These are phyloP conservation scores for Russula sp. DNA, from an alignment of 768 basidiomycete genomes.

Conservation along the genomic window DNA sequence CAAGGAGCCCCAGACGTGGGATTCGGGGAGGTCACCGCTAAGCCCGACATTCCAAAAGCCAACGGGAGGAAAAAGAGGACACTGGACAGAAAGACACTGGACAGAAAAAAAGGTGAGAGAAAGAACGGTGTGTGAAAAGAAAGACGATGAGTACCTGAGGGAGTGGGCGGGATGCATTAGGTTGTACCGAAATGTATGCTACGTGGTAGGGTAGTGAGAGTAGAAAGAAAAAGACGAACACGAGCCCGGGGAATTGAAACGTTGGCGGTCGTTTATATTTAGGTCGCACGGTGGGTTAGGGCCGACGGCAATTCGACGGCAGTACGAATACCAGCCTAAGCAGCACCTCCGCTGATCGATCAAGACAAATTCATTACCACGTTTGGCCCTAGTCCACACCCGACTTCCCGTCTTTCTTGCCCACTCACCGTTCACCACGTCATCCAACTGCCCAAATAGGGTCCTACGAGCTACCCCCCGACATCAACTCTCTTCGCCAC, in stretches of 20 bases:
- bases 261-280: not conserved
- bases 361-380: no score
- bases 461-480: not conserved
- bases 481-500: not conserved
- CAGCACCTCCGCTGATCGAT: no score
- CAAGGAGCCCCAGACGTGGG: slow-evolving; percentile 17
- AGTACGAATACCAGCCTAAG: not conserved
- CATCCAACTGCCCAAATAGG: no score
- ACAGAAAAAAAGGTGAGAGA: no score
- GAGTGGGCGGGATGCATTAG: slow-evolving; percentile 4
- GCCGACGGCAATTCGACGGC: not conserved
- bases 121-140: not conserved
- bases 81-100: slow-evolving; percentile 6
- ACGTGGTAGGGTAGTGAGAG: not conserved
- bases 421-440: no score
- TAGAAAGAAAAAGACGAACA: not conserved
- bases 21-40: not conserved
- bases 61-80: slow-evolving; percentile 26
- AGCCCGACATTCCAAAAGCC: slow-evolving; percentile 18
- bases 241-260: not conserved
- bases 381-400: not conserved
- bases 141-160: slow-evolving; percentile 1
- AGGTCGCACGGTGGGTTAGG: not conserved
- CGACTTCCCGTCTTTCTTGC: no score
- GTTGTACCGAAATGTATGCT: not conserved